A percentile compares a stretch with the other conserved stretches of the same genome.
These are phyloP conservation scores for Coemansia sp. DNA, from an alignment of 192 early-diverging fungal genomes.

Conservation along the genomic window DNA sequence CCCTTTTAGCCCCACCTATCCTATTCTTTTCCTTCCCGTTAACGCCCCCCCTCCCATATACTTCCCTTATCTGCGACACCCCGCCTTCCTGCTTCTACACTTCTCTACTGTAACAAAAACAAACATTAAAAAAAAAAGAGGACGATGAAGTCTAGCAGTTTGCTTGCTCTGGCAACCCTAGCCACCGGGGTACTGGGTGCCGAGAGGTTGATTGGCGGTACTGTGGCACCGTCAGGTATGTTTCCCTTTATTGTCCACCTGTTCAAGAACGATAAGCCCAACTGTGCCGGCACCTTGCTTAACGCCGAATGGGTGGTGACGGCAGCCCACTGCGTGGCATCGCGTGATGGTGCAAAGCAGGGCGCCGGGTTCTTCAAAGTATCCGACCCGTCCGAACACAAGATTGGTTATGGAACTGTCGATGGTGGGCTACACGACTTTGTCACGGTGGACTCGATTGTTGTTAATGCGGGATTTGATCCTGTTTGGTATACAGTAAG, in stretches of 20 bases:
- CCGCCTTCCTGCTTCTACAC: neutral
- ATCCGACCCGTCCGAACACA: conserved; percentile 7
- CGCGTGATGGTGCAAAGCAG: neutral
- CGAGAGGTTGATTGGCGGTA: conserved; percentile 38
- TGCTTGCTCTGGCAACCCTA: conserved; percentile 30
- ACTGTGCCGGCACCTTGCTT: conserved; percentile 40
- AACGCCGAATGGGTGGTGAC: conserved; percentile 44
- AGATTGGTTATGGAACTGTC: conserved; percentile 29
- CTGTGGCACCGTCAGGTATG: conserved; percentile 10
- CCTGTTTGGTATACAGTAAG: conserved; percentile 43
- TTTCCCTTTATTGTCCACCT: conserved; percentile 44
- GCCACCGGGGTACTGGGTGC: too few relatives aligned
- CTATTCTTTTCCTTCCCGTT: too few relatives aligned
- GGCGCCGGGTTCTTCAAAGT: conserved; percentile 21
- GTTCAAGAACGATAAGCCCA: conserved; percentile 28
- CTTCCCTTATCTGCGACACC: too few relatives aligned
- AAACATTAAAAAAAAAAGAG: conserved; percentile 3
- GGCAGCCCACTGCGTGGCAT: conserved; percentile 46
- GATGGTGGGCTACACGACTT: conserved; percentile 7
- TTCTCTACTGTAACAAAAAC: neutral
- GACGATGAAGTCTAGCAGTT: too few relatives aligned
- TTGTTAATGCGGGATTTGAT: conserved; percentile 31
- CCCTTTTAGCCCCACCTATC: too few relatives aligned
- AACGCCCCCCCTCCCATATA: too few relatives aligned
- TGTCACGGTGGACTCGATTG: conserved; percentile 31